Conservation (phyloP, 2,329 filamentous ascomycete species). For the Aspergillus brasiliensis region DNA sequence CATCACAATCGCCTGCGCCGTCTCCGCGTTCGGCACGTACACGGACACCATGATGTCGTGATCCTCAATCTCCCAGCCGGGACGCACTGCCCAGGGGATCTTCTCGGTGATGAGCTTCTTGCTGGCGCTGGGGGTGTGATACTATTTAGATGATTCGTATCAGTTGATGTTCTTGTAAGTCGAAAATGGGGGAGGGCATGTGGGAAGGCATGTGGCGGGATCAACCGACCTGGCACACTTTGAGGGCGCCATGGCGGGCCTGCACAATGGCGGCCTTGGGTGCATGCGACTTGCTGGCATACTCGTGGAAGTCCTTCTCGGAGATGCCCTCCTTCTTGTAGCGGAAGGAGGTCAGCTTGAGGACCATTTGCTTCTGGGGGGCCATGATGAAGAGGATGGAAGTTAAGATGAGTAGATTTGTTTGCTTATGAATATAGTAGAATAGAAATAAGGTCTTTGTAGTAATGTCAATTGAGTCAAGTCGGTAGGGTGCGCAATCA, state of each 20-base stretch:
- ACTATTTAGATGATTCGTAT: no score
- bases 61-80: constrained; percentile 2
- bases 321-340: constrained; percentile 2
- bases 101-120: background rate
- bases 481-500: no score
- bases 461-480: no score
- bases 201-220: no score
- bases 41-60: constrained; percentile 4
- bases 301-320: constrained; percentile 3
- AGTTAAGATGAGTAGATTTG: no score
- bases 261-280: background rate
- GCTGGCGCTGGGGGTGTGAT: background rate
- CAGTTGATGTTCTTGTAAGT: no score
- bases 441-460: no score
- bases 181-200: no score
- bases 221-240: background rate
- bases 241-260: constrained; percentile 2
- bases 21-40: background rate
- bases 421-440: no score
- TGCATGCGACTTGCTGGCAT: background rate
- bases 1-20: background rate
- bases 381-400: background rate
- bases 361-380: constrained; percentile 1
- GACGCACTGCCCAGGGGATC: constrained; percentile 1
- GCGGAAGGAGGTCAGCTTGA: constrained; percentile 4